Evolutionary conservation across 257 asterid species (phyloP), one percentile per base, ranked within the genome.

Genomic region (Echium plantagineum): DNA sequence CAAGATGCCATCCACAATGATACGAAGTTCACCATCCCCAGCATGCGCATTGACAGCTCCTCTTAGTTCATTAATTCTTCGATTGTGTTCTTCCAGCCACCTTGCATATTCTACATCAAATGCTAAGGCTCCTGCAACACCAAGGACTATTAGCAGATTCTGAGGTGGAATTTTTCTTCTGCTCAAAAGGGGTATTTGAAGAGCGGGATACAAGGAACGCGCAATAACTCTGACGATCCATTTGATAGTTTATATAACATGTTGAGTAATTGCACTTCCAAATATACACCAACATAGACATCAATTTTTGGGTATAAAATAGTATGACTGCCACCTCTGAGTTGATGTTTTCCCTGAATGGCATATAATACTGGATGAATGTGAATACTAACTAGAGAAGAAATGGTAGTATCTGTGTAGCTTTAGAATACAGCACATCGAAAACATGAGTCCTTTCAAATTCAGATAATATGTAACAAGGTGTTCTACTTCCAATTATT

Each of bases 21-120:
- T 84, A 57, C 96, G 90, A 57, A 91, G 94, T 74, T 91, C 98
- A 62, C 77, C 94, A 69, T 88, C 97, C 35, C 97, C 96, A 1
- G 94, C 97, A 59, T 91, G 98, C 12, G 96, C 81, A 73, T 79
- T 91, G 31, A 91, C 94, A 63, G 98, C 95, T 64, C 97, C 96
- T 72, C 98, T 75, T 52, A 91, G 86, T 78, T 91, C 98, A 63
- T 82, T 84, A 61, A 86, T 72, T 75, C 98, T 80, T 30, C 89
- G 81, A 75, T 80, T 91, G 58, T 88, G 95, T 70, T 91, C 98
- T 80, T 88, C 96, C 71, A 91, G 77, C 98, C 98, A 91, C 63
- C 98, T 77, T 31, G 95, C 85, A 69, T 91, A 91, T 80, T 91
- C 98, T 67, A 88, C 96, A 65, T 91, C 96, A 71, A 91, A 91